Percentiles rank a stretch among this genome's conserved stretches.
Conservation (phyloP, 1,284 basidiomycete species). For the Cystobasidium sp. region DNA sequence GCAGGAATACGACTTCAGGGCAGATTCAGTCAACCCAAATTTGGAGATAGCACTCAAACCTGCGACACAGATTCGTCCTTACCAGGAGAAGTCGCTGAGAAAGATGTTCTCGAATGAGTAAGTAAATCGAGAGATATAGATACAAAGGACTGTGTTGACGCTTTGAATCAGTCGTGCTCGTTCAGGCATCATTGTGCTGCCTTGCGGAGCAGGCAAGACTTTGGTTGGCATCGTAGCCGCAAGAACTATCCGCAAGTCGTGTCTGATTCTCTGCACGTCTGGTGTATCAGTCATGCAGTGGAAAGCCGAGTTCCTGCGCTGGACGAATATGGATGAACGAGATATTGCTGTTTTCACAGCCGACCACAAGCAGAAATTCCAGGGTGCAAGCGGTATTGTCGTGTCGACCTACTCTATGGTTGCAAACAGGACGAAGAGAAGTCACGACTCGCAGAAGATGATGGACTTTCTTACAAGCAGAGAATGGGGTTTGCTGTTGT, state of each 20-base stretch:
- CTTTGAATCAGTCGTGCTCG: conserved; percentile 73
- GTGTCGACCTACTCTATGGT: conserved; percentile 99
- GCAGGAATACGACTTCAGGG: conserved; percentile 97
- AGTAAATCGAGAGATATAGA: conserved; percentile 47
- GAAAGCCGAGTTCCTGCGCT: conserved; percentile 95
- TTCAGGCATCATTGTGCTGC: conserved; percentile 97
- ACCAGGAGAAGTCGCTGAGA: conserved; percentile 93
- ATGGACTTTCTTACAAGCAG: conserved; percentile 95
- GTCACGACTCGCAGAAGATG: conserved; percentile 96
- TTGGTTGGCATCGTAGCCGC: conserved; percentile 98
- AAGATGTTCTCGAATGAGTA: conserved; percentile 99
- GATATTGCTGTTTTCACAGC: conserved; percentile 96
- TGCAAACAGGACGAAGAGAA: conserved; percentile 91
- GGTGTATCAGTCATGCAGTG: conserved; percentile 98
- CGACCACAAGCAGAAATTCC: conserved; percentile 96
- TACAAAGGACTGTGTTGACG: background rate
- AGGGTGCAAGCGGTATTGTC: conserved; percentile 90
- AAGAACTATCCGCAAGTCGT: conserved; percentile 98
- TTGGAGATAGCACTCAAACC: conserved; percentile 96
- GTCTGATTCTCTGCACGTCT: conserved; percentile 95
- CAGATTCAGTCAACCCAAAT: conserved; percentile 91
- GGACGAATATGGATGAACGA: conserved; percentile 93
- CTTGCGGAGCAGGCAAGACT: conserved; percentile 98
- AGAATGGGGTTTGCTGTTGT: conserved; percentile 93
- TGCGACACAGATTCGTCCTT: conserved; percentile 91